Base-by-base conservation (phyloP, 306 rosid species). In the Acmispon strigosus region DNA sequence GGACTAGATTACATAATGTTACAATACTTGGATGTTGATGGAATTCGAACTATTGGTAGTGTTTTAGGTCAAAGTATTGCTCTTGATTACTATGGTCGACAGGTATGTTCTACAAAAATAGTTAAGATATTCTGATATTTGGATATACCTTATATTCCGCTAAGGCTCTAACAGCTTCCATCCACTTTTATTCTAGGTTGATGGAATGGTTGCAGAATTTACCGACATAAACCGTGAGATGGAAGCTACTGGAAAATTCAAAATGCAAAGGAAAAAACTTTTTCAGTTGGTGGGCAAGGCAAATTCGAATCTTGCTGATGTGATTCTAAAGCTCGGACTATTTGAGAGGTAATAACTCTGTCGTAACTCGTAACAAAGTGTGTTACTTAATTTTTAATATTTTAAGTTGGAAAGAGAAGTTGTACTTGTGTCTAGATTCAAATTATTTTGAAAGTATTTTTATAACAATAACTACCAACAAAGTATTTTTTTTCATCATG, bases 31-130 rank as follows among this genome's bases (percentile, higher is more conserved):
- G 90, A 86, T 69, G 81, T 75, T 69, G 99, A 94, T 80, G 97
- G 97, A 44, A 94, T 94, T 72, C 96, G 97, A 66, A 94, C 95
- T 56, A 91, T 94, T 64, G 97, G 99, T 48, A 90, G 96, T 50
- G 97, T 91, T 73, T 90, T 94, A 53, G 99, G 99, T 51, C 99
- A 94, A 85, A 94, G 99, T 82, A 94, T 94, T 69, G 99, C 99
- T 36, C 96, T 94, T 72, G 99, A 91, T 85, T 94, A 91, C 84
- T 94, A 94, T 36, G 97, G 89, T 5, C 86, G 99, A 45, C 99
- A 94, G 97, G 99, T 89, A 86, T 63, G 67, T 29, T 83, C 53
- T 39, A 7, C 42, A 15, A 57, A 15, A 57, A 32, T 42, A 44
- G 36, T 70, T 67, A 34, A 8, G 73, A 76, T 57, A 57, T 63